Conservation (phyloP, 148 eudicot species). For the Vaccinium macrocarpon region DNA sequence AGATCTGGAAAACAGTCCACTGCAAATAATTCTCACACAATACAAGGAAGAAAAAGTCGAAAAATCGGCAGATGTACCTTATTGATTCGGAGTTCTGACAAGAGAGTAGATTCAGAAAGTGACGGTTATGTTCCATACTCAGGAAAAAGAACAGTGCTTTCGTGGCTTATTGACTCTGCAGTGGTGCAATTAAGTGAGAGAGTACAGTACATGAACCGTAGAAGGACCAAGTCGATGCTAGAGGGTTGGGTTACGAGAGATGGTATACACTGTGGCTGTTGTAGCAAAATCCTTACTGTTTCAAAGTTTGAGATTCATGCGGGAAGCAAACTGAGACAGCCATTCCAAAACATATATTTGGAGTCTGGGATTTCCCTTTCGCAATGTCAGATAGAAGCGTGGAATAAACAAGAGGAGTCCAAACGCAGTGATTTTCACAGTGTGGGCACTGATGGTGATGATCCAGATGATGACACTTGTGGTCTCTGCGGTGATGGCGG, state of each 20-base stretch:
- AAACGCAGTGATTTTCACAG: conserved; percentile 50
- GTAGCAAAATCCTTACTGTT: conserved; percentile 86
- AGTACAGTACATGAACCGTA: conserved; percentile 90
- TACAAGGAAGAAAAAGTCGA: conserved; percentile 63
- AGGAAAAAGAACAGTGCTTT: conserved; percentile 81
- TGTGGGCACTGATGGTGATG: conserved; percentile 74
- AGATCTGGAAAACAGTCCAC: conserved; percentile 34
- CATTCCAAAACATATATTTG: conserved; percentile 75
- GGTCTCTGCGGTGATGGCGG: conserved; percentile 98
- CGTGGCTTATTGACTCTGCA: conserved; percentile 94
- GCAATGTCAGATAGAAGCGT: conserved; percentile 85
- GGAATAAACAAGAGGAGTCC: conserved; percentile 77
- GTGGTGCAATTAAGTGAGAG: conserved; percentile 65
- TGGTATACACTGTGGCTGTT: conserved; percentile 95
- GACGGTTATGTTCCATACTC: conserved; percentile 75
- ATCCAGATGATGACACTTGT: conserved; percentile 96
- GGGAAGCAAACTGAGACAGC: conserved; percentile 85
- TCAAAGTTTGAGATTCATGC: conserved; percentile 95
- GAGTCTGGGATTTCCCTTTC: conserved; percentile 76
- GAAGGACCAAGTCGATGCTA: conserved; percentile 57
- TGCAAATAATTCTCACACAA: conserved; percentile 29
- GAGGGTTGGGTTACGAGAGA: conserved; percentile 95
- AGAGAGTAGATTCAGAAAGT: conserved; percentile 49
- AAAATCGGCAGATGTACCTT: conserved; percentile 81
- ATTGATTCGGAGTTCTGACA: conserved; percentile 70